These are phyloP conservation scores for Solanum appendiculatum DNA, from an alignment of 257 asterid species.

Conservation along the genomic window DNA sequence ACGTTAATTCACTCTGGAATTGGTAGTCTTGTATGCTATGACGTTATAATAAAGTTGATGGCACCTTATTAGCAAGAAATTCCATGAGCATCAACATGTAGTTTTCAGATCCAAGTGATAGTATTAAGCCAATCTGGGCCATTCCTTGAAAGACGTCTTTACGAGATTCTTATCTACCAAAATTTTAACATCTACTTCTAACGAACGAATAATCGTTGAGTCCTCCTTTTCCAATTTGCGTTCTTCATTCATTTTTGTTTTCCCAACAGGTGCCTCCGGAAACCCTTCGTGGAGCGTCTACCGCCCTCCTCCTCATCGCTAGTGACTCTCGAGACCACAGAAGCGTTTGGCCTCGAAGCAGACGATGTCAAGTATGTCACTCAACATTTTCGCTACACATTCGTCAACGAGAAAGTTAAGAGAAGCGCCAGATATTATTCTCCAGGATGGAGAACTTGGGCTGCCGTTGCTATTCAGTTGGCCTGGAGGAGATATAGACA, in stretches of 20 bases:
- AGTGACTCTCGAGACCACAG: conserved; percentile 74
- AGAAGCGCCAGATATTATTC: conserved; percentile 92
- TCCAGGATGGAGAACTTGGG: conserved; percentile 99
- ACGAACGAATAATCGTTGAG: too few species aligned
- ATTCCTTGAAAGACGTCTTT: too few species aligned
- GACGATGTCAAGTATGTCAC: conserved; percentile 88
- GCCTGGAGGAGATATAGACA: conserved; percentile 89
- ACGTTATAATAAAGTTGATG: too few species aligned
- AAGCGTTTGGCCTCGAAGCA: conserved; percentile 88
- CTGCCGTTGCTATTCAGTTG: conserved; percentile 82
- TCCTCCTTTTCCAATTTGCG: too few species aligned
- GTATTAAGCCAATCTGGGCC: too few species aligned
- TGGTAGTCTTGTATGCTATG: background rate
- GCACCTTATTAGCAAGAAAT: too few species aligned
- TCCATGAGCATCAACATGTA: too few species aligned
- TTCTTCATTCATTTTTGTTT: background rate
- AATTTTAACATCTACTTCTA: too few species aligned
- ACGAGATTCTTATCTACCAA: too few species aligned
- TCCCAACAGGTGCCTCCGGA: conserved; percentile 34
- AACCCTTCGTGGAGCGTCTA: conserved; percentile 78
- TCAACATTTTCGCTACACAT: conserved; percentile 92
- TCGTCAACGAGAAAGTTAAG: conserved; percentile 80
- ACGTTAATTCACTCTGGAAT: background rate
- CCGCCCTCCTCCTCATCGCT: conserved; percentile 85
- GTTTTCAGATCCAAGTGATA: too few species aligned